Conservation (phyloP, 495 filamentous ascomycete genomes). For the Trichocladium antarcticum region DNA sequence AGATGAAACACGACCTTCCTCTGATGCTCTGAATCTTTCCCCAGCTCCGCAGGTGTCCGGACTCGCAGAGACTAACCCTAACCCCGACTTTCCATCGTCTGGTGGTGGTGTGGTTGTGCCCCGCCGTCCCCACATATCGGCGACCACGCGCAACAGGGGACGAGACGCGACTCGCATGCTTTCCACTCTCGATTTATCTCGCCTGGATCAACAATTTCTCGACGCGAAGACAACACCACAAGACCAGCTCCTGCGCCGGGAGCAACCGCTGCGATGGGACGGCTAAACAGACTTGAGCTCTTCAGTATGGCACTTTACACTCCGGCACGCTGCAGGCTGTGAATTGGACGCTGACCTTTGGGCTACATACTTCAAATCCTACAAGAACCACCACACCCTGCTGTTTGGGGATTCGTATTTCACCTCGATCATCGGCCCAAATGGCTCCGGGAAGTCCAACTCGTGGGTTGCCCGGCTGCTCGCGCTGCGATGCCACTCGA, state of each 20-base stretch:
- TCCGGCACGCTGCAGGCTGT: no score
- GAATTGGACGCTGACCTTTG: constrained; percentile 9
- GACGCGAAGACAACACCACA: constrained; percentile 7
- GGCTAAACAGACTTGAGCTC: constrained; percentile 88
- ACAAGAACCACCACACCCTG: constrained; percentile 86
- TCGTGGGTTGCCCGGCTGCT: constrained; percentile 51
- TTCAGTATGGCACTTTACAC: no score
- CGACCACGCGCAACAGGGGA: no score
- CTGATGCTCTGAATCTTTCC: no score
- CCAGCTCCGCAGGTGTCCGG: no score
- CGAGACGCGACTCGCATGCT: no score
- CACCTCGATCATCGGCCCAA: constrained; percentile 97
- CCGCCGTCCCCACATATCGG: no score
- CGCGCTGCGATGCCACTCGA: not conserved
- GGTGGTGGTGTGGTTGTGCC: no score
- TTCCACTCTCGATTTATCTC: no score
- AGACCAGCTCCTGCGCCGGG: constrained; percentile 11
- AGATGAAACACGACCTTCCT: no score
- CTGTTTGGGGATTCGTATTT: constrained; percentile 98
- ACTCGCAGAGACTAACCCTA: no score
- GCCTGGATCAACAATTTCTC: not conserved
- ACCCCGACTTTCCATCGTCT: no score
- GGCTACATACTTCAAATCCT: constrained; percentile 88
- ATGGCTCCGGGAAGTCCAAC: constrained; percentile 99
- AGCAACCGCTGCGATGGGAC: constrained; percentile 45